Evolutionary conservation across 371 early-diverging fungal genomes (phyloP), one percentile per base, ranked within the genome.

Genomic region (Haplosporangium sp.): DNA sequence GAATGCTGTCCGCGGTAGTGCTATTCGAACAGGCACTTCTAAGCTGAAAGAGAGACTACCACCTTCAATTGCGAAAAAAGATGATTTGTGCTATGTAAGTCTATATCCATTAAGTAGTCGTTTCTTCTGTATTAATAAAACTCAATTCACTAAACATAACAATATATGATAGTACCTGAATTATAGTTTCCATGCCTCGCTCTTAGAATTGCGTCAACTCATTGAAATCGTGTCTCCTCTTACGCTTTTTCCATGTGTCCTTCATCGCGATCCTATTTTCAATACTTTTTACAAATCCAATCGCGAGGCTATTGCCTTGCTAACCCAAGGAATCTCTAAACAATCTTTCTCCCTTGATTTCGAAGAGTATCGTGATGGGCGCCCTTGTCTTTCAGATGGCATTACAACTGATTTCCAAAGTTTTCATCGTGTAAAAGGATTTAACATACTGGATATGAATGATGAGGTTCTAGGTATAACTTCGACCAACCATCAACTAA

Each of bases 331-430:
- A 34, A 68, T 79, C 40, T 58, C 62, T 15, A 57, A 63, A 6
- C 6, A 13, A 39, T 5, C 44, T 7, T 61, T 61, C n/a, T 35
- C 44, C 0, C 6, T 57, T n/a, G 69, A 65, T 3, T 61, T 61
- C 1, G 66, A 65, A n/a, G 66, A 69, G 48, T 61, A 61, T 34
- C 40, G 37, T 1, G 50, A 53, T 34, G 64, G 61, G 38, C 57
- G 50, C 1, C 61, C 58, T 3, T 67, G 67, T 9, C 19, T 71
- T 38, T 45, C 45, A 0, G 76, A 78, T 39, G 78, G 63, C 1
- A 63, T 78, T 35, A 50, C 74, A 39, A 63, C 73, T 2, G 78
- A 78, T 20, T 78, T 78, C 60, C 78, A 78, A 45, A 69, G 69
- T 4, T 78, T 72, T 52, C 64, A 70, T 15, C 65, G 48, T 50